These are phyloP conservation scores for Puccinia novopanici DNA, from an alignment of 1,284 basidiomycete species.

Conservation along the genomic window DNA sequence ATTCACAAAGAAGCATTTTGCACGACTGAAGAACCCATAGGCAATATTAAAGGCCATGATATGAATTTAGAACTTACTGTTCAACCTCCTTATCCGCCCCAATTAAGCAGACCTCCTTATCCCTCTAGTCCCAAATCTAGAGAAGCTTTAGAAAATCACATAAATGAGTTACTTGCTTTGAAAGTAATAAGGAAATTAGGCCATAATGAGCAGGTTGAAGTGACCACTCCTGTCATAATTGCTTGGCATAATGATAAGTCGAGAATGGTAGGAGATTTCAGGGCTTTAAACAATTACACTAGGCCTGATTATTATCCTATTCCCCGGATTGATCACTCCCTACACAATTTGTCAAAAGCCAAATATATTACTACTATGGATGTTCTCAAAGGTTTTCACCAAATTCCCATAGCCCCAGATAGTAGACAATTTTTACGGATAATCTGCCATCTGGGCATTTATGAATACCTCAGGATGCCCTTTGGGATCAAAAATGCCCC, in stretches of 20 bases:
- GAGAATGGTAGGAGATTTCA: no score
- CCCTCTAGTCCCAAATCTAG: conserved; percentile 19
- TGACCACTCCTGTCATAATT: conserved; percentile 21
- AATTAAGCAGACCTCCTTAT: conserved; percentile 6
- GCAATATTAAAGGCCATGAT: conserved; percentile 3
- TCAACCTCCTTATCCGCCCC: no score
- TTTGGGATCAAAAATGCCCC: conserved; percentile 16
- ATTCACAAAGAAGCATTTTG: conserved; percentile 9
- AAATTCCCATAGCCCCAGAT: background rate
- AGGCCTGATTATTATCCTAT: no score
- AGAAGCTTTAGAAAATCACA: conserved; percentile 4
- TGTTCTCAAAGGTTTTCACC: conserved; percentile 18
- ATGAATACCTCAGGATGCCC: conserved; percentile 3
- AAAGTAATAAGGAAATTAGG: conserved; percentile 1
- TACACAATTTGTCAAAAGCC: conserved; percentile 11
- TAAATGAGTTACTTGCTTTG: background rate
- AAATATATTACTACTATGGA: conserved; percentile 23
- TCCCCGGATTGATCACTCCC: no score
- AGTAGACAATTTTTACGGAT: background rate
- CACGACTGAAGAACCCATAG: conserved; percentile 12
- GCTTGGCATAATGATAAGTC: no score
- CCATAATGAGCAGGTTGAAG: conserved; percentile 19
- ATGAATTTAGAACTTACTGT: background rate
- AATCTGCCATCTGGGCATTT: background rate
- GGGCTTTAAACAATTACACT: no score